These are phyloP conservation scores for Nicotiana rustica DNA, from an alignment of 305 asterid genomes.

Conservation along the genomic window DNA sequence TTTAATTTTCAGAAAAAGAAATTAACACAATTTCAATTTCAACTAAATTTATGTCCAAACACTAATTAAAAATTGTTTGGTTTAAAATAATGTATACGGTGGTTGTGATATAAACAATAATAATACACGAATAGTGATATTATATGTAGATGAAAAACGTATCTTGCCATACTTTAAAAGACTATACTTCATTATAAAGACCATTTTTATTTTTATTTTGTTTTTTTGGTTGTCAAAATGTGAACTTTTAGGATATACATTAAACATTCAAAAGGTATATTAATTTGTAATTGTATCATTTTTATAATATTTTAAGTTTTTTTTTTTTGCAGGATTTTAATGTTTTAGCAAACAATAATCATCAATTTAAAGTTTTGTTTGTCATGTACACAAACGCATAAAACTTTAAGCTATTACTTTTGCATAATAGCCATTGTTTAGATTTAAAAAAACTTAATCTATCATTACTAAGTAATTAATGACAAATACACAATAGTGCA, in stretches of 20 bases:
- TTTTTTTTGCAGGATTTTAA: not conserved
- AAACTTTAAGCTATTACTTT: not conserved
- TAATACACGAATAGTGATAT: no score
- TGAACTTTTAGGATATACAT: not conserved
- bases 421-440: not conserved
- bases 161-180: no score
- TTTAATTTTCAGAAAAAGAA: no score
- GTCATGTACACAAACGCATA: not conserved
- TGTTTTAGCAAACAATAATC: not conserved
- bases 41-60: no score
- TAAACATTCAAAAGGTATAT: not conserved
- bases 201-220: not conserved
- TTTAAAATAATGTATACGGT: no score
- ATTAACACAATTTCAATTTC: no score
- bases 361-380: not conserved
- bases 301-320: not conserved
- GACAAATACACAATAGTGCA: not conserved
- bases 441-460: not conserved
- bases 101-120: no score
- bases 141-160: no score
- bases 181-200: not conserved
- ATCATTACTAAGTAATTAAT: not conserved
- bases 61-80: no score
- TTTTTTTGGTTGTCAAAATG: not conserved
- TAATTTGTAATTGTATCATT: not conserved